phyloP scores from a whole-genome alignment of 2,329 filamentous ascomycete species.

The Phaeosphaeriaceae sp. region DNA sequence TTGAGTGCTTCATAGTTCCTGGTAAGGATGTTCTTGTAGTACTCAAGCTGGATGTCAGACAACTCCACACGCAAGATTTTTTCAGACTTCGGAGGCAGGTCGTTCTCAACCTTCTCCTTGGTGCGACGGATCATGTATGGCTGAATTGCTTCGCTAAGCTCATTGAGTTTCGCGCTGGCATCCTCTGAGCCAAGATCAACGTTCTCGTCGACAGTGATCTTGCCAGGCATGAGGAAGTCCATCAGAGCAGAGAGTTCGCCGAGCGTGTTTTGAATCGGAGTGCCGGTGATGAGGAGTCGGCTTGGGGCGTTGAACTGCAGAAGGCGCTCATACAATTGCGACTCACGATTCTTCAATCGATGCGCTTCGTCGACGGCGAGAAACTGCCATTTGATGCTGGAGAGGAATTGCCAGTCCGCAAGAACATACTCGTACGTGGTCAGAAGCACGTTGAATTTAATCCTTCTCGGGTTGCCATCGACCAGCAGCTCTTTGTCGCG shows the following conservation, averaged over 20 bases:
- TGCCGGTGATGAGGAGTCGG: conserved; percentile 93
- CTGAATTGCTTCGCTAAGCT: conserved; percentile 84
- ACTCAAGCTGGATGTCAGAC: conserved; percentile 94
- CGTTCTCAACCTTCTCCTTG: conserved; percentile 96
- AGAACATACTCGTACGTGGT: conserved; percentile 98
- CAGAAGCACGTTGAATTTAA: conserved; percentile 96
- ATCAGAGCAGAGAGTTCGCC: conserved; percentile 90
- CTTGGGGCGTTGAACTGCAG: conserved; percentile 86
- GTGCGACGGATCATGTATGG: conserved; percentile 95
- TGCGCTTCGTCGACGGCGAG: conserved; percentile 97
- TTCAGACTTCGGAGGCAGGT: conserved; percentile 94
- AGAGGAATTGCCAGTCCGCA: conserved; percentile 81
- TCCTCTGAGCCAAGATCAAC: conserved; percentile 82
- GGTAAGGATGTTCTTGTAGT: conserved; percentile 98
- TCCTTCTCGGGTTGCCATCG: conserved; percentile 84
- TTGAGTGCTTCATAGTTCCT: conserved; percentile 95
- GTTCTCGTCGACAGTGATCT: conserved; percentile 88
- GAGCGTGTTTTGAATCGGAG: conserved; percentile 95
- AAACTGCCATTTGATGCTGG: conserved; percentile 95
- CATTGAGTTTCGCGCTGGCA: conserved; percentile 85
- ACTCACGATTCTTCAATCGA: conserved; percentile 94
- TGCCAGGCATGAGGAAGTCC: conserved; percentile 96
- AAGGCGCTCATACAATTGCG: conserved; percentile 86
- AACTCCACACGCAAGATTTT: conserved; percentile 99
- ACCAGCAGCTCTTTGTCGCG: conserved; percentile 88